These are phyloP conservation scores for Podila epigama DNA, from an alignment of 192 early-diverging fungal genomes.

Conservation along the genomic window DNA sequence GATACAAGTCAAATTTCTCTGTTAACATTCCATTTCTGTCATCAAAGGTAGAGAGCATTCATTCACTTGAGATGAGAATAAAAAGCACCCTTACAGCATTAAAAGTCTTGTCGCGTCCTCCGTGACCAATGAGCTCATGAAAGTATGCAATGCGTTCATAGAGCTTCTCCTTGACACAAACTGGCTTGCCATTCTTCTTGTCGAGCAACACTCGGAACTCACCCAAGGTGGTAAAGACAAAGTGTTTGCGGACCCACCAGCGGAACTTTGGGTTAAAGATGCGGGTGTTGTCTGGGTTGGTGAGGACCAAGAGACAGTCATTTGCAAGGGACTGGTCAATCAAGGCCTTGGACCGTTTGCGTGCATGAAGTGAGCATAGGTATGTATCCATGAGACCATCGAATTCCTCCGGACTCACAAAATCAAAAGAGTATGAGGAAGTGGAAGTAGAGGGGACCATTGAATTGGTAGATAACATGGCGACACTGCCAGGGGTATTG, in stretches of 20 bases:
- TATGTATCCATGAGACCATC: slow-evolving; percentile 1
- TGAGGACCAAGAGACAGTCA: slow-evolving; percentile 8
- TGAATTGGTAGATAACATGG: background rate
- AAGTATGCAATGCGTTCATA: slow-evolving; percentile 2
- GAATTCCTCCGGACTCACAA: slow-evolving; percentile 2
- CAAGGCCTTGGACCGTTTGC: slow-evolving; percentile 10
- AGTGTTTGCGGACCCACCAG: slow-evolving; percentile 16
- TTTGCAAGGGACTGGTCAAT: slow-evolving; percentile 2
- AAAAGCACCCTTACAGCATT: slow-evolving; percentile 8
- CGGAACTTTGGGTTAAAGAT: slow-evolving; percentile 12
- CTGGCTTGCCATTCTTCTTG: slow-evolving; percentile 9
- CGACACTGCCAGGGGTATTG: background rate
- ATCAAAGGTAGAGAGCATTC: too few species aligned
- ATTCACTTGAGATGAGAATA: background rate
- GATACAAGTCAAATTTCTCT: too few species aligned
- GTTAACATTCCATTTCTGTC: too few species aligned
- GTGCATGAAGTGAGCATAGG: background rate
- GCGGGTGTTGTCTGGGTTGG: slow-evolving; percentile 9
- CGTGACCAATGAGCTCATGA: slow-evolving; percentile 2
- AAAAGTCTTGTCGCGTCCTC: slow-evolving; percentile 13
- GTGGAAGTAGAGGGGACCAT: background rate
- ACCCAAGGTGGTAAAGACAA: background rate
- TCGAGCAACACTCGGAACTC: slow-evolving; percentile 2
- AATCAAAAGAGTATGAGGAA: background rate
- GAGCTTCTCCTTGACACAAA: slow-evolving; percentile 9